Conservation (phyloP, 495 filamentous ascomycete genomes). For the Penicillium bialowiezense region DNA sequence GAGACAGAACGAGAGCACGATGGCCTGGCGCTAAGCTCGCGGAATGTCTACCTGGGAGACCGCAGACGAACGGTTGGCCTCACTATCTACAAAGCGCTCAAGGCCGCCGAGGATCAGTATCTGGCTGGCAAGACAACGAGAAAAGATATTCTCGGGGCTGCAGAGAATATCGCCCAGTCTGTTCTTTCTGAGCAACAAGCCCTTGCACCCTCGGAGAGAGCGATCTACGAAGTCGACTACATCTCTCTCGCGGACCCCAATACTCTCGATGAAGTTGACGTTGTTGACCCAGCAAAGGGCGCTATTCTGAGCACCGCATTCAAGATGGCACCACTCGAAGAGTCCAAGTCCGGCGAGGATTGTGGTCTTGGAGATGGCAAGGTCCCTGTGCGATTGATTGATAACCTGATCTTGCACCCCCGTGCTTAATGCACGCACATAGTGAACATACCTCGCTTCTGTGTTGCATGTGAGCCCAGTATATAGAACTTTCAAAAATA, state of each 20-base stretch:
- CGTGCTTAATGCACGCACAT: slow-evolving; percentile 7
- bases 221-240: slow-evolving; percentile 81
- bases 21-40: slow-evolving; percentile 88
- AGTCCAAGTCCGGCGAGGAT: slow-evolving; percentile 64
- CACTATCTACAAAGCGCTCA: slow-evolving; percentile 65
- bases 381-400: slow-evolving; percentile 82
- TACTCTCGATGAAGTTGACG: slow-evolving; percentile 72
- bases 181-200: slow-evolving; percentile 59
- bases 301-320: slow-evolving; percentile 86
- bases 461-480: not conserved
- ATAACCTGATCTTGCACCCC: slow-evolving; percentile 79
- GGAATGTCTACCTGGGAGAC: slow-evolving; percentile 88
- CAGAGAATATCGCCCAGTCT: slow-evolving; percentile 48
- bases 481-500: not conserved
- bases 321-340: slow-evolving; percentile 81
- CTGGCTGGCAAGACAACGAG: slow-evolving; percentile 52
- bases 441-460: not conserved
- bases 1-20: slow-evolving; percentile 73
- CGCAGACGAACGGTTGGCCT: slow-evolving; percentile 69
- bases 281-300: slow-evolving; percentile 63
- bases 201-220: slow-evolving; percentile 59
- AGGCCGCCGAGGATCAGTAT: slow-evolving; percentile 68
- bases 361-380: slow-evolving; percentile 64
- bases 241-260: slow-evolving; percentile 81
- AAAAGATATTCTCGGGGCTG: slow-evolving; percentile 65